A percentile compares a stretch with the other conserved stretches of the same genome.
Evolutionary conservation across 176 grass and related monocot species (phyloP).

Genomic region (Puccinellia tenuiflora): DNA sequence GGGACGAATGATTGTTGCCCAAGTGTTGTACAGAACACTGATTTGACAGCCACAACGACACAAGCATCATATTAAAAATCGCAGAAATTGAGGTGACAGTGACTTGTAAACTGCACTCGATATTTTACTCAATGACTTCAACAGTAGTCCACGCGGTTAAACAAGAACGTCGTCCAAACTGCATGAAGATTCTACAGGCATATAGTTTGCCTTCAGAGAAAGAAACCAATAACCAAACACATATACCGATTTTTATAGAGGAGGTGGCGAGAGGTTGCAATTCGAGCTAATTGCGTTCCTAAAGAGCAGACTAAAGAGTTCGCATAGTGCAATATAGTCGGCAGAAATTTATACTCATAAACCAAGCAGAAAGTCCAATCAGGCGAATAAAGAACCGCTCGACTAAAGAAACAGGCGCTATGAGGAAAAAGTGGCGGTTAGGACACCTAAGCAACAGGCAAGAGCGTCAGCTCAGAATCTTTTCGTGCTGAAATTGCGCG

Average conservation of each 20-base stretch:
- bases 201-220: constrained; percentile 8
- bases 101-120: constrained; percentile 30
- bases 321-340: background rate
- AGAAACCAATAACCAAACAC: background rate
- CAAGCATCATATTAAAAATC: constrained; percentile 11
- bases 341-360: background rate
- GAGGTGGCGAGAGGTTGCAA: background rate
- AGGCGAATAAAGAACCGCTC: constrained; percentile 6
- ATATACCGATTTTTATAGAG: background rate
- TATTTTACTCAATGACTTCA: constrained; percentile 18
- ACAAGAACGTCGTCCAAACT: background rate
- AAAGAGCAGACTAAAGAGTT: background rate
- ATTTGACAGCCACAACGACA: constrained; percentile 35
- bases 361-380: constrained; percentile 5
- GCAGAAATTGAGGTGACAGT: constrained; percentile 28
- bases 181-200: background rate
- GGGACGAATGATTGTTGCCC: constrained; percentile 7
- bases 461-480: constrained; percentile 7
- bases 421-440: constrained; percentile 21
- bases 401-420: constrained; percentile 9
- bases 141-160: constrained; percentile 40
- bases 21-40: constrained; percentile 17
- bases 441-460: constrained; percentile 30
- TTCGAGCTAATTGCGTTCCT: background rate
- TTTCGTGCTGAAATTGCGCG: background rate